These are phyloP conservation scores for Cladosporium sp. DNA, from an alignment of 2,329 filamentous ascomycete species.

Conservation along the genomic window DNA sequence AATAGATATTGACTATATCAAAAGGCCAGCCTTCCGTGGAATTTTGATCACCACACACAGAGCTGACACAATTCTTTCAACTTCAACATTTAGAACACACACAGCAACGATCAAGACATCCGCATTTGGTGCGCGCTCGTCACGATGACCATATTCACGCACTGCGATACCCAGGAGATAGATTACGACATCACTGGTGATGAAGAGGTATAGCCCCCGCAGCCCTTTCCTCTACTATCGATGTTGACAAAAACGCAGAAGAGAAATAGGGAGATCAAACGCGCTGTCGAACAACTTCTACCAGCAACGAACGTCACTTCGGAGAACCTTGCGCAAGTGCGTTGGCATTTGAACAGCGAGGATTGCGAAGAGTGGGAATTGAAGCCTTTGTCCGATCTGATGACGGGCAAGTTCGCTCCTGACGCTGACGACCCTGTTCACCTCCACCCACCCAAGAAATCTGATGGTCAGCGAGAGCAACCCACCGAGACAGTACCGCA, in stretches of 20 bases:
- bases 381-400: neutral
- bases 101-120: no score
- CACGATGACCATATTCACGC: neutral
- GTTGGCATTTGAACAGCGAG: neutral
- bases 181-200: neutral
- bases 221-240: neutral
- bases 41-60: neutral
- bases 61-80: no score
- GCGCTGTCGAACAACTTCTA: neutral
- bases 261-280: neutral
- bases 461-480: no score
- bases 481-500: neutral
- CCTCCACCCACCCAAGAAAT: neutral
- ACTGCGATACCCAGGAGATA: neutral
- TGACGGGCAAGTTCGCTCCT: neutral
- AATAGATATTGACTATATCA: no score
- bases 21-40: no score
- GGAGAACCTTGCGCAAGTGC: neutral
- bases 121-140: neutral
- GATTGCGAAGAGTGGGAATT: neutral
- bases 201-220: neutral
- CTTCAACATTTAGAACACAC: no score
- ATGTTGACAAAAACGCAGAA: neutral
- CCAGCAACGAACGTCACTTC: neutral
- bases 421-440: neutral